Evolutionary conservation across 176 grass and related monocot species (phyloP).

Genomic region (Hsuehochloa calcarea): DNA sequence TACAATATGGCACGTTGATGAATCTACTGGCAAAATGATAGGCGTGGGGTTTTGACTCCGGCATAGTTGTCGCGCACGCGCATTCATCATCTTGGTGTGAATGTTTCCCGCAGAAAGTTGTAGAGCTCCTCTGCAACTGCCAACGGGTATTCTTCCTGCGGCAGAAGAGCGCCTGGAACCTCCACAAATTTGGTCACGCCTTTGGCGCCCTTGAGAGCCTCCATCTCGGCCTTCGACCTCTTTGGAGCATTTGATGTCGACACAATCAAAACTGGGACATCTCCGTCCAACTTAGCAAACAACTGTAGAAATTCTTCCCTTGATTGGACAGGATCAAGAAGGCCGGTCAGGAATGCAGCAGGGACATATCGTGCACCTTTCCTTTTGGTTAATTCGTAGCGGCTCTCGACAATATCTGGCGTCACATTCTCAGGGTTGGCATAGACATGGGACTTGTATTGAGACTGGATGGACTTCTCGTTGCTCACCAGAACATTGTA

Average conservation of each 20-base stretch:
- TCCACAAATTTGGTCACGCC: conserved; percentile 80
- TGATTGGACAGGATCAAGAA: conserved; percentile 79
- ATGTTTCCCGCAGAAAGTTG: conserved; percentile 54
- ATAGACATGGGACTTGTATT: conserved; percentile 96
- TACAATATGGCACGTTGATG: background rate
- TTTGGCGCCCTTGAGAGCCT: conserved; percentile 63
- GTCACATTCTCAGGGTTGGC: conserved; percentile 84
- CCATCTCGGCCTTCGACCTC: conserved; percentile 93
- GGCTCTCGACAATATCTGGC: conserved; percentile 63
- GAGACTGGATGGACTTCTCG: conserved; percentile 88
- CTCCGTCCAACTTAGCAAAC: conserved; percentile 64
- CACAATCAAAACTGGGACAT: conserved; percentile 54
- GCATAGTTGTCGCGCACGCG: background rate
- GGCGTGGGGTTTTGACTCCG: background rate
- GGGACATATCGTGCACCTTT: conserved; percentile 86
- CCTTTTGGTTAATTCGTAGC: conserved; percentile 73
- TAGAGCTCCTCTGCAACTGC: conserved; percentile 70
- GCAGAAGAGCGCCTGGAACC: conserved; percentile 84
- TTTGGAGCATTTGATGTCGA: conserved; percentile 64
- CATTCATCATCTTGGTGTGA: conserved; percentile 34
- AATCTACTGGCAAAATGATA: conserved; percentile 12
- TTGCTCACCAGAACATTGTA: conserved; percentile 97
- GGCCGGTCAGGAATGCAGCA: conserved; percentile 83
- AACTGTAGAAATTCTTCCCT: conserved; percentile 79
- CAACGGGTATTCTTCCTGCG: conserved; percentile 87